These are phyloP conservation scores for Globisporangium spinosum DNA, from an alignment of 352 stramenopile species.

Conservation along the genomic window DNA sequence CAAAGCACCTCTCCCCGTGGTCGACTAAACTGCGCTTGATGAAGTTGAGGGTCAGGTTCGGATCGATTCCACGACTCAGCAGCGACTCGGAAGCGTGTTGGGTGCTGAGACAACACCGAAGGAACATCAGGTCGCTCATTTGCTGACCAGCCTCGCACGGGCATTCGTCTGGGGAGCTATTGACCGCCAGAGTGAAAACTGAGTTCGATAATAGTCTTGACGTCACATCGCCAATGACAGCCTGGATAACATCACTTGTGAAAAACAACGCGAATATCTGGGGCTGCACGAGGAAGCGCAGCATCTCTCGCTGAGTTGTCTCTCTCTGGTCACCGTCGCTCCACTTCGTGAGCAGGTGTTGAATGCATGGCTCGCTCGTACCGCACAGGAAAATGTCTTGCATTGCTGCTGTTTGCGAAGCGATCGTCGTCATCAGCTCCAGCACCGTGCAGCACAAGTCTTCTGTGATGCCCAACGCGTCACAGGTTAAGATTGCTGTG, in stretches of 20 bases:
- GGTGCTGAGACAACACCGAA: constrained; percentile 35
- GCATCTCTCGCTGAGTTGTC: background rate
- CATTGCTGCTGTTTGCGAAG: background rate
- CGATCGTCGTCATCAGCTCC: background rate
- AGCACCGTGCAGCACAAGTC: constrained; percentile 5
- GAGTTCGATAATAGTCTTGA: constrained; percentile 17
- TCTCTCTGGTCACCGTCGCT: background rate
- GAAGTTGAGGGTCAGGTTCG: constrained; percentile 22
- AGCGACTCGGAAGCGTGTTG: constrained; percentile 20
- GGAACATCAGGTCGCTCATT: constrained; percentile 21
- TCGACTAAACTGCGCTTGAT: constrained; percentile 22
- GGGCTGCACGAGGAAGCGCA: constrained; percentile 13
- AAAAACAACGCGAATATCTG: constrained; percentile 14
- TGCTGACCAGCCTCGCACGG: constrained; percentile 12
- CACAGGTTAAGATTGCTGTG: no score
- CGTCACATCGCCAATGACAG: constrained; percentile 8
- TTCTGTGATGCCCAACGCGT: no score
- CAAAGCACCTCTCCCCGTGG: constrained; percentile 22
- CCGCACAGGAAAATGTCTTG: background rate
- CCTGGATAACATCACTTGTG: constrained; percentile 19
- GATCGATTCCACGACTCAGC: background rate
- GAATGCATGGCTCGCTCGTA: constrained; percentile 4
- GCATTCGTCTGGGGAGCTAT: constrained; percentile 39
- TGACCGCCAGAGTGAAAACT: constrained; percentile 32
- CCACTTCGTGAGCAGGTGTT: constrained; percentile 8